Conservation (phyloP, 2,329 filamentous ascomycete species). For the Exophiala sp. region DNA sequence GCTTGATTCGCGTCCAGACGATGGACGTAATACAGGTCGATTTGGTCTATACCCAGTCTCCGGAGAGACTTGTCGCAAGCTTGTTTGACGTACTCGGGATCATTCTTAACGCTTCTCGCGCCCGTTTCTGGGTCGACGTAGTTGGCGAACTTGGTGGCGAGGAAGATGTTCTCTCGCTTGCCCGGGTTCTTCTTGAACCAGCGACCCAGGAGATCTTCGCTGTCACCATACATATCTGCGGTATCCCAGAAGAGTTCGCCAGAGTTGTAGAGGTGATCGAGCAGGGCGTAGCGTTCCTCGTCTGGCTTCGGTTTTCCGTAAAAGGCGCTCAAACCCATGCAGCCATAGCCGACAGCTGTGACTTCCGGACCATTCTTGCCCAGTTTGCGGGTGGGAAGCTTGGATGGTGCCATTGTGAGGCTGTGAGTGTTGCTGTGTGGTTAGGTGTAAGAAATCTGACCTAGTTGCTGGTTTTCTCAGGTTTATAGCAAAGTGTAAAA, state of each 20-base stretch:
- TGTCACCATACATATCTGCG: constrained; percentile 34
- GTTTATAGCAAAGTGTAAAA: too few relatives aligned
- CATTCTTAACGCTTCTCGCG: constrained; percentile 21
- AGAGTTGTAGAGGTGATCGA: constrained; percentile 34
- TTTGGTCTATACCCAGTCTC: constrained; percentile 33
- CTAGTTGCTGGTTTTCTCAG: neutral
- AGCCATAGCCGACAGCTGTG: constrained; percentile 29
- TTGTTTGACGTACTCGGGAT: constrained; percentile 32
- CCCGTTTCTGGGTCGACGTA: constrained; percentile 26
- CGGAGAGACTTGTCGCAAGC: constrained; percentile 32
- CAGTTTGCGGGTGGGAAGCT: constrained; percentile 28
- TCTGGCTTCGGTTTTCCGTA: constrained; percentile 49
- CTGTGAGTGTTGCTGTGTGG: neutral
- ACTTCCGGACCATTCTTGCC: constrained; percentile 34
- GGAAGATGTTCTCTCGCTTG: constrained; percentile 28
- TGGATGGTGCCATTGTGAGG: constrained; percentile 6
- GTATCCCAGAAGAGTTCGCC: constrained; percentile 35
- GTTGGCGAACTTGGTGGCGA: constrained; percentile 29
- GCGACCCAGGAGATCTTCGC: constrained; percentile 33
- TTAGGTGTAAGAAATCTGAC: neutral
- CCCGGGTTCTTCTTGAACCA: constrained; percentile 29
- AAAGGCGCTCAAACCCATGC: constrained; percentile 35
- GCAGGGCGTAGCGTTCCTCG: constrained; percentile 46
- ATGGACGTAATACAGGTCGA: constrained; percentile 48
- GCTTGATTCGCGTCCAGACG: constrained; percentile 37